Evolutionary conservation across 164 flowering plant species (phyloP).

Genomic region (Piper longum): DNA sequence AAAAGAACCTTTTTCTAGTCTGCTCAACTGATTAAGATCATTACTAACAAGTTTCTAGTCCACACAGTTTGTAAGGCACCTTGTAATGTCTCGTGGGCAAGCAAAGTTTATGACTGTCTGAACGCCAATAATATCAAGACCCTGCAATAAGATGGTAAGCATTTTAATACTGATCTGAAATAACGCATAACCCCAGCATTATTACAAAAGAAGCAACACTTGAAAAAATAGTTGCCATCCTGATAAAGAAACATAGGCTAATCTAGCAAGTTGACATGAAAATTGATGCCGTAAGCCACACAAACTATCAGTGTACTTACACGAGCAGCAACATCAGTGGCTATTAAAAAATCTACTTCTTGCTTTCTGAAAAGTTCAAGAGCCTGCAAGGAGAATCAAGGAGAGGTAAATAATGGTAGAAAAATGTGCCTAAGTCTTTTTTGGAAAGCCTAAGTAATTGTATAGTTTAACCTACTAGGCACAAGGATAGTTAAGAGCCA

Average conservation of each 20-base stretch:
- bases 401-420: background rate
- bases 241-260: background rate
- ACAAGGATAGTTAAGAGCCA: too few species aligned
- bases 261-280: background rate
- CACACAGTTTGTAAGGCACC: slow-evolving; percentile 15
- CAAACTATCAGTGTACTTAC: slow-evolving; percentile 26
- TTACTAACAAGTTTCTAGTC: background rate
- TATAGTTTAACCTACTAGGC: too few species aligned
- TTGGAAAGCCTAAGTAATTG: too few species aligned
- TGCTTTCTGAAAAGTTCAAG: slow-evolving; percentile 85
- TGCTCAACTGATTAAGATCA: too few species aligned
- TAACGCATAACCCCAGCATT: background rate
- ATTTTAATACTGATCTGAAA: too few species aligned
- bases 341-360: slow-evolving; percentile 82
- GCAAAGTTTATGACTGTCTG: slow-evolving; percentile 86
- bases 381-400: slow-evolving; percentile 31
- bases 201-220: background rate
- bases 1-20: too few species aligned
- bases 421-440: background rate
- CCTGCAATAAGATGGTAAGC: slow-evolving; percentile 26
- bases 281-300: background rate
- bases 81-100: slow-evolving; percentile 87
- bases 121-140: slow-evolving; percentile 93
- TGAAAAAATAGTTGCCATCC: background rate
- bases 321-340: slow-evolving; percentile 97